Conservation (phyloP, 495 filamentous ascomycete species). For the Evansstolkia leycettana region DNA sequence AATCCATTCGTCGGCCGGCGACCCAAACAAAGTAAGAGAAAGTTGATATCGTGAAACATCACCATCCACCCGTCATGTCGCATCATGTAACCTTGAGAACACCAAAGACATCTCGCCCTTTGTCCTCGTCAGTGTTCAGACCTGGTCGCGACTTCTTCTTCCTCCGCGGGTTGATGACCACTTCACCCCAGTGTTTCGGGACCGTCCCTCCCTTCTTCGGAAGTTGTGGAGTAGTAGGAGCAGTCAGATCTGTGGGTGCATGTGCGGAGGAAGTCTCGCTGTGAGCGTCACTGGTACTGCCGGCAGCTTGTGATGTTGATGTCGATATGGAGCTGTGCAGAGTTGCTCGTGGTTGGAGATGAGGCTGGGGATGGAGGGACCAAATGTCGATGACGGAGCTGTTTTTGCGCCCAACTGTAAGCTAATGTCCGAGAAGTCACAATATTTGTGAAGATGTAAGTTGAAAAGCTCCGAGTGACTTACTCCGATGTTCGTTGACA, state of each 20-base stretch:
- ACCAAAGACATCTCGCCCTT: constrained; percentile 29
- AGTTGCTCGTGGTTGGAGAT: constrained; percentile 34
- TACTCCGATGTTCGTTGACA: constrained; percentile 42
- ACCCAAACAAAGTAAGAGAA: not conserved
- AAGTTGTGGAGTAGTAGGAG: constrained; percentile 7
- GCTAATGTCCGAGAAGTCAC: no score
- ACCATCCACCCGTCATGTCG: not conserved
- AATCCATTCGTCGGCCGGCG: constrained; percentile 1
- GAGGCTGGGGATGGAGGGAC: constrained; percentile 36
- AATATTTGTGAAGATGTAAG: no score
- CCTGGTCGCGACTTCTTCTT: constrained; percentile 24
- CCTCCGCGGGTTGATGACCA: constrained; percentile 31
- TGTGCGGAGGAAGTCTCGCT: not conserved
- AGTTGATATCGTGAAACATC: not conserved
- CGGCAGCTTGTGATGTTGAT: constrained; percentile 14
- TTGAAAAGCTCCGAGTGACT: no score
- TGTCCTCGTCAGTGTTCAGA: constrained; percentile 12
- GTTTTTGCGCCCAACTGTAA: not conserved
- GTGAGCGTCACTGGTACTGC: constrained; percentile 5
- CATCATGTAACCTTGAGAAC: constrained; percentile 28
- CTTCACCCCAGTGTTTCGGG: constrained; percentile 37
- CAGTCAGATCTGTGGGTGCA: not conserved
- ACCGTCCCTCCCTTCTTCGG: constrained; percentile 16
- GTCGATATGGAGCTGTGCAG: constrained; percentile 22
- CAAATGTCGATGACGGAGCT: constrained; percentile 40